phyloP scores from a whole-genome alignment of 2,329 filamentous ascomycete species.

The Emericellopsis cladophorae region DNA sequence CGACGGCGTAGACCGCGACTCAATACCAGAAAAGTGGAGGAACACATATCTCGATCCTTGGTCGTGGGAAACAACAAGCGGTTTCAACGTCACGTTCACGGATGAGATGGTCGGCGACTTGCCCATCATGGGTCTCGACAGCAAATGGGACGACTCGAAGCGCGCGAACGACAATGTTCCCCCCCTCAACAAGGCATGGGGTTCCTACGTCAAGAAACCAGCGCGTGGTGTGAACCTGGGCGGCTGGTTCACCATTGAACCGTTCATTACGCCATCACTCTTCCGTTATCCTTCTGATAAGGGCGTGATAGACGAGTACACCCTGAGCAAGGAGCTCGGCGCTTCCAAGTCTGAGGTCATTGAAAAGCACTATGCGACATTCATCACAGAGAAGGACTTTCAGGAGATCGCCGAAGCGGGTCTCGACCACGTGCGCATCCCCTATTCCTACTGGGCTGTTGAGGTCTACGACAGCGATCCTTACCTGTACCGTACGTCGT shows the following conservation, averaged over 20 bases:
- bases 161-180: constrained; percentile 71
- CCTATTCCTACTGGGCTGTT: constrained; percentile 91
- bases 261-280: constrained; percentile 88
- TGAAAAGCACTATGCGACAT: constrained; percentile 87
- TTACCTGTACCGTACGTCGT: constrained; percentile 75
- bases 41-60: constrained; percentile 79
- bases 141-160: constrained; percentile 72
- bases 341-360: constrained; percentile 50
- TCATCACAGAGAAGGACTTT: constrained; percentile 77
- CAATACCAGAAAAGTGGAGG: constrained; percentile 52
- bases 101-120: constrained; percentile 71
- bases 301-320: constrained; percentile 80
- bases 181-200: constrained; percentile 62
- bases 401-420: constrained; percentile 74
- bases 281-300: constrained; percentile 55
- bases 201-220: constrained; percentile 62
- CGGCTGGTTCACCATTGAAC: constrained; percentile 88
- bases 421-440: constrained; percentile 93
- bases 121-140: constrained; percentile 81
- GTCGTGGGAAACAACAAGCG: constrained; percentile 77
- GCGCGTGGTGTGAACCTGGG: constrained; percentile 87
- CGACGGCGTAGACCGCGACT: constrained; percentile 36
- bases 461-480: constrained; percentile 75
- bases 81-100: constrained; percentile 94
- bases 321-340: constrained; percentile 60